Conservation (phyloP, 1,284 basidiomycete genomes). For the Ganoderma boninense region DNA sequence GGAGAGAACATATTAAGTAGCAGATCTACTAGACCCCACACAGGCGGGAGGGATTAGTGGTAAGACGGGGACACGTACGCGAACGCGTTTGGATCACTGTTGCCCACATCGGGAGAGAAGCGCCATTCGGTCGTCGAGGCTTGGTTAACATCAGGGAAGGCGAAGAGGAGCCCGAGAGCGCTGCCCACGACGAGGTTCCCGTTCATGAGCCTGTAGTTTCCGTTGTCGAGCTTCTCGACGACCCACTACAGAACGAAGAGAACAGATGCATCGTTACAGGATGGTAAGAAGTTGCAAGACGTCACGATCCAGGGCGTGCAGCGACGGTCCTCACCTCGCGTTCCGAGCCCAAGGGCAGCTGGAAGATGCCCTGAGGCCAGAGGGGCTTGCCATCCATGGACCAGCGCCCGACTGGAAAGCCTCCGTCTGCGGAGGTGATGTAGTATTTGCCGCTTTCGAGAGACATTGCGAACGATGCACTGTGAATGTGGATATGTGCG, state of each 20-base stretch:
- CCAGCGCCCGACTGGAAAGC: background rate
- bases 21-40: no score
- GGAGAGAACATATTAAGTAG: no score
- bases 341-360: background rate
- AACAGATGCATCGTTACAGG: background rate
- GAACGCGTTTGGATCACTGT: no score
- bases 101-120: no score
- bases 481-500: background rate
- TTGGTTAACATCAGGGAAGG: no score
- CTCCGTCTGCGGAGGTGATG: background rate
- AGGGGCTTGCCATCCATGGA: background rate
- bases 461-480: background rate
- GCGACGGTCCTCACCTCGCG: background rate
- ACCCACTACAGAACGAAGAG: background rate
- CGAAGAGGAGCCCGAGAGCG: background rate
- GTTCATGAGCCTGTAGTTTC: background rate
- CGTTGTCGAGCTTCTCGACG: background rate
- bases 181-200: background rate
- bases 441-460: conserved; percentile 3
- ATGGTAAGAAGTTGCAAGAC: no score
- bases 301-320: background rate
- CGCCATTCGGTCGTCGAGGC: no score
- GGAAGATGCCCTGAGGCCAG: background rate
- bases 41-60: no score
- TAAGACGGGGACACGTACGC: no score